phyloP scores from a whole-genome alignment of 345 rosid species.

The Raphanus sativus region DNA sequence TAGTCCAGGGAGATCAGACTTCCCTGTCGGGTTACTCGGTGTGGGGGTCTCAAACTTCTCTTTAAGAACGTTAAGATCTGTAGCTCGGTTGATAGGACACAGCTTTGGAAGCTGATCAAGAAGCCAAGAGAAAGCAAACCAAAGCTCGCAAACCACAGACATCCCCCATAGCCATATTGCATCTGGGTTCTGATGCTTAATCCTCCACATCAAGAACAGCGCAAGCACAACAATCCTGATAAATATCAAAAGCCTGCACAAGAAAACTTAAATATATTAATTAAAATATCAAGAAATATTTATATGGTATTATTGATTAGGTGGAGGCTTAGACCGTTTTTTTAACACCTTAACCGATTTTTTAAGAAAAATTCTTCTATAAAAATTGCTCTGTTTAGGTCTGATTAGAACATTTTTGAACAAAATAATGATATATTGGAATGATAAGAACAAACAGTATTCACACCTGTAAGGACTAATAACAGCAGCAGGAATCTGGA shows the following conservation, averaged over 20 bases:
- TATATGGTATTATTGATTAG: background rate
- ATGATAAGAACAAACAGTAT: constrained; percentile 3
- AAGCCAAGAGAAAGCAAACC: background rate
- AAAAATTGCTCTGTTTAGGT: background rate
- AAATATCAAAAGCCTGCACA: constrained; percentile 73
- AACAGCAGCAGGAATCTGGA: constrained; percentile 89
- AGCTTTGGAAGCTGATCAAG: background rate
- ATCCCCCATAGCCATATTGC: background rate
- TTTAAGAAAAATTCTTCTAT: no score
- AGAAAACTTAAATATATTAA: background rate
- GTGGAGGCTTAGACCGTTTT: background rate
- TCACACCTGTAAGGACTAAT: constrained; percentile 95
- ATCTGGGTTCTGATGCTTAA: background rate
- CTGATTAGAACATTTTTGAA: background rate
- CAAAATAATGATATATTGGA: background rate
- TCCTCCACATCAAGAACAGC: background rate
- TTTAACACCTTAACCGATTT: no score
- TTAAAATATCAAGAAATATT: background rate
- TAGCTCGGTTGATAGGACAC: background rate
- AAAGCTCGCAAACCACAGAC: background rate
- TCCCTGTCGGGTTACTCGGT: background rate
- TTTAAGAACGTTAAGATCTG: background rate
- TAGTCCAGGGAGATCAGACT: background rate
- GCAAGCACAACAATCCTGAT: constrained; percentile 56
- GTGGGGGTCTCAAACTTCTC: background rate